Percentiles rank a stretch among this genome's conserved stretches.
phyloP scores from a whole-genome alignment of 116 monocot species.

The Zostera marina region DNA sequence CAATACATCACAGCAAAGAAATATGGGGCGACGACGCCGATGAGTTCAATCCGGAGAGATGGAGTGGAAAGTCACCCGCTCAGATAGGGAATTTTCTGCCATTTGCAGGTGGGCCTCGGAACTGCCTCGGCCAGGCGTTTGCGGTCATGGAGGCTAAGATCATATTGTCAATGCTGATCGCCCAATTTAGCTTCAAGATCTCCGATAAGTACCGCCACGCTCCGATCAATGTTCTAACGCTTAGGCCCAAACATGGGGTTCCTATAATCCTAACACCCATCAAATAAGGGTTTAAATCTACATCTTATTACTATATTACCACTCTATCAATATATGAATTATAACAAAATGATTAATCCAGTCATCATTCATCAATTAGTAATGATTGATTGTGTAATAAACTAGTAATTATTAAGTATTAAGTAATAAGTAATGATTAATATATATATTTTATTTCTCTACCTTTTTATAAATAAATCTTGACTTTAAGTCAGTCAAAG shows the following conservation, averaged over 20 bases:
- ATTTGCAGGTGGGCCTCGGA: slow-evolving; percentile 74
- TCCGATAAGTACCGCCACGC: slow-evolving; percentile 84
- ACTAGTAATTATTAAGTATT: too few species aligned
- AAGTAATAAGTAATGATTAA: too few species aligned
- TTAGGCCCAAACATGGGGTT: slow-evolving; percentile 86
- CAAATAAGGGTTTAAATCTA: neutral
- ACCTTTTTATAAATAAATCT: too few species aligned
- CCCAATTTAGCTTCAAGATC: slow-evolving; percentile 59
- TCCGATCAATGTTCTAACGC: slow-evolving; percentile 71
- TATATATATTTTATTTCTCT: too few species aligned
- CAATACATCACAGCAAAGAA: slow-evolving; percentile 68
- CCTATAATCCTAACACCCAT: slow-evolving; percentile 41
- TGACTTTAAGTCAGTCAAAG: too few species aligned
- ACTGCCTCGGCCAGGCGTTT: slow-evolving; percentile 92
- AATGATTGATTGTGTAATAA: too few species aligned
- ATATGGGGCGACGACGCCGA: slow-evolving; percentile 84
- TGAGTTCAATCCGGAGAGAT: slow-evolving; percentile 76
- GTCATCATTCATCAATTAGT: too few species aligned
- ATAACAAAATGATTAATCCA: too few species aligned
- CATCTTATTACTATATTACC: too few species aligned
- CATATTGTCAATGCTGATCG: slow-evolving; percentile 65
- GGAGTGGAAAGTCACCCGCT: slow-evolving; percentile 36
- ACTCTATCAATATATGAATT: too few species aligned
- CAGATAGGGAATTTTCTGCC: slow-evolving; percentile 66
- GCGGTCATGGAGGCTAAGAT: slow-evolving; percentile 96